These are phyloP conservation scores for Furcasterigmium sp. DNA, from an alignment of 2,329 filamentous ascomycete genomes.

Conservation along the genomic window DNA sequence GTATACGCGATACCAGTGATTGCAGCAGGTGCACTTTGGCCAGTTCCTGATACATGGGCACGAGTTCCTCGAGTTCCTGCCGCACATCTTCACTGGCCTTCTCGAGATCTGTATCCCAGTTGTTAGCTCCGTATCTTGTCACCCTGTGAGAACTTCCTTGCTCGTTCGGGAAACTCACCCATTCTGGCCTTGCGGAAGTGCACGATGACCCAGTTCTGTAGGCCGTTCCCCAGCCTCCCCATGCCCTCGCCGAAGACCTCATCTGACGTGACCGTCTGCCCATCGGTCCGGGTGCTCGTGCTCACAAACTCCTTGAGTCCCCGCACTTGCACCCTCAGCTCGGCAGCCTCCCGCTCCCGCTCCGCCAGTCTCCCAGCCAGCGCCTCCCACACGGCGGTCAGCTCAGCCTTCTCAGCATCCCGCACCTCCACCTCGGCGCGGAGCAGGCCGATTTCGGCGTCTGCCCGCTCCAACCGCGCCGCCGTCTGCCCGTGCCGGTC, in stretches of 20 bases:
- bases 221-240: slow-evolving; percentile 56
- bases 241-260: slow-evolving; percentile 61
- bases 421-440: slow-evolving; percentile 42
- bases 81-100: slow-evolving; percentile 33
- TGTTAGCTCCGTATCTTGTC: slow-evolving; percentile 3
- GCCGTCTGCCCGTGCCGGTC: slow-evolving; percentile 47
- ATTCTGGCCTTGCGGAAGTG: slow-evolving; percentile 61
- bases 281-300: slow-evolving; percentile 55
- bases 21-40: slow-evolving; percentile 60
- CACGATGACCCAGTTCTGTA: slow-evolving; percentile 71
- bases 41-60: slow-evolving; percentile 23
- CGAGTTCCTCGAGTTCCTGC: slow-evolving; percentile 44
- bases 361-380: slow-evolving; percentile 38
- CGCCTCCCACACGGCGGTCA: slow-evolving; percentile 43
- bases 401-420: slow-evolving; percentile 41
- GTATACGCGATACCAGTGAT: slow-evolving; percentile 51
- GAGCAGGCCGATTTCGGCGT: slow-evolving; percentile 47
- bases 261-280: slow-evolving; percentile 57
- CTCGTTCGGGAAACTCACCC: slow-evolving; percentile 30
- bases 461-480: slow-evolving; percentile 45
- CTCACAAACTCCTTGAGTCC: slow-evolving; percentile 70
- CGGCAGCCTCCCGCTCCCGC: slow-evolving; percentile 51
- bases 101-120: slow-evolving; percentile 32
- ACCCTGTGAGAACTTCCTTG: no score
- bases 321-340: slow-evolving; percentile 53